Conservation (phyloP, 306 rosid genomes). For the Inga oerstediana region DNA sequence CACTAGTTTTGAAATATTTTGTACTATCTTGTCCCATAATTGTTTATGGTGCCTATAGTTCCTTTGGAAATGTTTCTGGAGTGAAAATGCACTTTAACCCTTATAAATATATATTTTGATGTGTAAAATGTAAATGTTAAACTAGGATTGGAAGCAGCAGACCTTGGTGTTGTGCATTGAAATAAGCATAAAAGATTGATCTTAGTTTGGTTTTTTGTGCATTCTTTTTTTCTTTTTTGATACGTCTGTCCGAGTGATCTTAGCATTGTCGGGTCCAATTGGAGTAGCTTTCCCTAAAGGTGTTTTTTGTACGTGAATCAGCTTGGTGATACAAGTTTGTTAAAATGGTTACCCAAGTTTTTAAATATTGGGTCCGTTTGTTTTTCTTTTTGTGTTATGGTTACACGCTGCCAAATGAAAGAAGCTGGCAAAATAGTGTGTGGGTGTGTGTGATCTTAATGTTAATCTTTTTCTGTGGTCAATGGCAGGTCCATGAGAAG, state of each 20-base stretch:
- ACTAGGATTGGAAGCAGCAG: too few species aligned
- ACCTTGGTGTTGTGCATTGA: background rate
- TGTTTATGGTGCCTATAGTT: background rate
- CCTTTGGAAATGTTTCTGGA: background rate
- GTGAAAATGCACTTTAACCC: background rate
- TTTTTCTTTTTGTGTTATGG: background rate
- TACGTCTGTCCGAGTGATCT: too few species aligned
- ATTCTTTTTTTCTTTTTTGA: background rate
- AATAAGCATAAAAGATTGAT: background rate
- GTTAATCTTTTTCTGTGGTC: background rate
- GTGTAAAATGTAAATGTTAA: too few species aligned
- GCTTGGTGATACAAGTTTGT: background rate
- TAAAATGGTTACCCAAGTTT: background rate
- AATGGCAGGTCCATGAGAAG: slow-evolving; percentile 89
- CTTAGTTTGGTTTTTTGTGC: background rate
- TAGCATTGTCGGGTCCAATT: too few species aligned
- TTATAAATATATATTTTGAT: too few species aligned
- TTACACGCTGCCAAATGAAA: background rate
- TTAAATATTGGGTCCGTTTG: background rate
- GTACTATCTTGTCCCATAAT: too few species aligned
- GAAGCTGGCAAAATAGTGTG: background rate
- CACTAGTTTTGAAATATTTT: background rate
- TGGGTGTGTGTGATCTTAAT: background rate
- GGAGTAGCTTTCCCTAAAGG: too few species aligned
- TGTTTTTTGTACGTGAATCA: background rate